A percentile compares a stretch with the other conserved stretches of the same genome.
Conservation (phyloP, 345 rosid genomes). For the Gossypium mustelinum region DNA sequence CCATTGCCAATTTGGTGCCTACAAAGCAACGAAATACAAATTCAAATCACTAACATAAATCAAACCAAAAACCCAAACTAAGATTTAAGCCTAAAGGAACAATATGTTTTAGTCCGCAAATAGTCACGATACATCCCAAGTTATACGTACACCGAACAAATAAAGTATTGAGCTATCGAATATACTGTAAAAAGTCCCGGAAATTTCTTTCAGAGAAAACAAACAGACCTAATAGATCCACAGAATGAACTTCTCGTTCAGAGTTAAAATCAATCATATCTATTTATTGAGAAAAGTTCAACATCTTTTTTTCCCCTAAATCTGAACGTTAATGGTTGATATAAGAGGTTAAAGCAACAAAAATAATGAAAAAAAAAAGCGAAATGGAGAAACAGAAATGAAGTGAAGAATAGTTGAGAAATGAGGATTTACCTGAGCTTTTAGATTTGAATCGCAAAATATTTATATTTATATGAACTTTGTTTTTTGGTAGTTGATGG, state of each 20-base stretch:
- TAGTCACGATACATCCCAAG: background rate
- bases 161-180: background rate
- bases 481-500: background rate
- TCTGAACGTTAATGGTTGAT: background rate
- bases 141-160: background rate
- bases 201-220: background rate
- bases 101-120: background rate
- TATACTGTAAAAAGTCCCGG: background rate
- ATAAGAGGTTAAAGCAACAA: background rate
- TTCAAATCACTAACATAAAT: background rate
- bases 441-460: background rate
- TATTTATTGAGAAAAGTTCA: background rate
- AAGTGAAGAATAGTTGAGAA: background rate
- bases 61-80: background rate
- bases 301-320: background rate
- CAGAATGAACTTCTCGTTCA: background rate
- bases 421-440: slow-evolving; percentile 7
- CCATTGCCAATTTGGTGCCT: slow-evolving; percentile 36
- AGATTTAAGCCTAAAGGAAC: background rate
- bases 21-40: slow-evolving; percentile 16
- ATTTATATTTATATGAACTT: background rate
- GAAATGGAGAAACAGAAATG: background rate
- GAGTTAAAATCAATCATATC: background rate
- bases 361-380: background rate
- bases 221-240: slow-evolving; percentile 10